Base-by-base conservation (phyloP, 257 asterid species). In the Solanum peruvianum region DNA sequence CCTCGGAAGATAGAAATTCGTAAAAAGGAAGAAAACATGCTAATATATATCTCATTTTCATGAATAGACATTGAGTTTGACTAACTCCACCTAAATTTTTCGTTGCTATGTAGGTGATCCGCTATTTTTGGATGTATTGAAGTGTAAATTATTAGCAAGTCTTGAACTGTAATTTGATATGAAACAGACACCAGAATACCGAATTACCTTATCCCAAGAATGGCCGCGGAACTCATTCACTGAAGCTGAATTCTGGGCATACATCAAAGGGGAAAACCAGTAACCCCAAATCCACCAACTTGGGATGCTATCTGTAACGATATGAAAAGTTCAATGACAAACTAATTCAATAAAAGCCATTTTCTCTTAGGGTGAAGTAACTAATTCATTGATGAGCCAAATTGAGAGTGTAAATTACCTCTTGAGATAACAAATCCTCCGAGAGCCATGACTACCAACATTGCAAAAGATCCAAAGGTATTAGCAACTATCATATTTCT, bases 261-360 rank as follows among this genome's bases (percentile, higher is more conserved):
- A 96, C 98, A 93, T 96, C 95, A 96, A 89, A 9, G 99, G 99
- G 62, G 98, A 96, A 87, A 92, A 39, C 98, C 98, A 96, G 92
- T 94, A 96, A 90, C 98, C 98, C 99, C 99, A 96, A 56, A 95
- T 94, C 98, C 98, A 95, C 99, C 98, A 96, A 88, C 90, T 89
- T 16, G 98, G 96, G 71, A 94, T 93, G 92, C 95, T 91, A 92
- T 94, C 98, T 94, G 93, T 86, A 80, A 47, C 44, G 56, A 83
- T 83, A 78, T 75, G 88, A 88, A 82, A 25, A 21, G 73, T 13
- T 83, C 70, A 87, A 86, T 82, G 80, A 56, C 82, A 82, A 84
- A 9, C 23, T 37, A n/a, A 52, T 75, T 47, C 25, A 81, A 49
- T 29, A 10, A 81, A 49, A 29, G 45, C 45, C 29, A 45, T 49